These are phyloP conservation scores for Hirschfeldia incana DNA, from an alignment of 345 rosid genomes.

Conservation along the genomic window DNA sequence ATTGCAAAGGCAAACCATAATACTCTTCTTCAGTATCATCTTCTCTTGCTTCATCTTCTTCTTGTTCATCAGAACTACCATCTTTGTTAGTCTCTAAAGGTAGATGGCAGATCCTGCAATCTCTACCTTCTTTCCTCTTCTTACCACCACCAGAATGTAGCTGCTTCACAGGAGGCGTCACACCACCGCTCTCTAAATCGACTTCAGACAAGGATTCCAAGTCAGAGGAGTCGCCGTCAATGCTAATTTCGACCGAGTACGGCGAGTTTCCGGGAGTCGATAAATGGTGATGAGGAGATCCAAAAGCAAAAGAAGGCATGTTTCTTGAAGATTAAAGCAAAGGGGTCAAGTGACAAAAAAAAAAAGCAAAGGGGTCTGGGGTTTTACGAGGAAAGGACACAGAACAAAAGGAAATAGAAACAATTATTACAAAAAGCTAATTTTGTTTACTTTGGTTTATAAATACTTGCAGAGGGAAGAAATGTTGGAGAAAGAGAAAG, in stretches of 20 bases:
- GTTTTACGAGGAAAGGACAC: conserved; percentile 34
- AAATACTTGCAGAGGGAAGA: conserved; percentile 28
- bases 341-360: background rate
- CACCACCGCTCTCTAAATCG: conserved; percentile 52
- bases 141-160: conserved; percentile 43
- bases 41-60: conserved; percentile 13
- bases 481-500: conserved; percentile 39
- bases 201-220: conserved; percentile 52
- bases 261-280: conserved; percentile 37
- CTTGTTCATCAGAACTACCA: conserved; percentile 23
- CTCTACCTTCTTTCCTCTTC: conserved; percentile 38
- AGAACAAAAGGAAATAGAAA: background rate
- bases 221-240: conserved; percentile 40
- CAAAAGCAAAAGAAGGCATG: conserved; percentile 46
- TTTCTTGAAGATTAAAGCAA: conserved; percentile 39
- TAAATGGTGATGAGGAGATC: conserved; percentile 47
- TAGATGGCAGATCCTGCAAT: conserved; percentile 75
- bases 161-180: conserved; percentile 34
- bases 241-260: conserved; percentile 49
- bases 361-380: conserved; percentile 23
- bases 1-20: conserved; percentile 46
- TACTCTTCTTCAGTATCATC: conserved; percentile 38
- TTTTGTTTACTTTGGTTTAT: conserved; percentile 17
- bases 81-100: conserved; percentile 43
- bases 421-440: conserved; percentile 11